phyloP scores from a whole-genome alignment of 805 yeast genomes.

The Schwanniomyces sp. region DNA sequence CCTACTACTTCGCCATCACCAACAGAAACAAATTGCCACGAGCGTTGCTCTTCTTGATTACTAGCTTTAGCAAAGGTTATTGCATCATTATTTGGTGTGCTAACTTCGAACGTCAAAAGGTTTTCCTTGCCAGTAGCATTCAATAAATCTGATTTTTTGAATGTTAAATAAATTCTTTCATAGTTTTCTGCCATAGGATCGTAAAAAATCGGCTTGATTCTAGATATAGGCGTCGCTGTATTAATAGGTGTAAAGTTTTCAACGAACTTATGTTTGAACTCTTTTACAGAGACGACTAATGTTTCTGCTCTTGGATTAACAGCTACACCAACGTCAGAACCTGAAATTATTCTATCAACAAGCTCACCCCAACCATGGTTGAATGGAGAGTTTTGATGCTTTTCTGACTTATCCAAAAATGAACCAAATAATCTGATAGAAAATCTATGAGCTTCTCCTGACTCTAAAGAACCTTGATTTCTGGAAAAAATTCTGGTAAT shows the following conservation, averaged over 20 bases:
- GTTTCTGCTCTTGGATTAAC: conserved; percentile 78
- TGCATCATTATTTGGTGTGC: conserved; percentile 48
- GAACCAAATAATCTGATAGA: conserved; percentile 72
- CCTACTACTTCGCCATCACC: conserved; percentile 70
- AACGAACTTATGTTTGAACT: conserved; percentile 53
- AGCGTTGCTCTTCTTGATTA: conserved; percentile 49
- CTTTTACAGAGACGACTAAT: conserved; percentile 69
- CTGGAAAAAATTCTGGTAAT: conserved; percentile 74
- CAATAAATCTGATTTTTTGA: conserved; percentile 50
- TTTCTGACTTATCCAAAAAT: conserved; percentile 45
- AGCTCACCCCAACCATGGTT: conserved; percentile 87
- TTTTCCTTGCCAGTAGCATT: conserved; percentile 28
- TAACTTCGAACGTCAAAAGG: conserved; percentile 53
- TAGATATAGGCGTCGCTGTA: conserved; percentile 54
- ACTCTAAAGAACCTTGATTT: conserved; percentile 55
- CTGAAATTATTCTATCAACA: conserved; percentile 72
- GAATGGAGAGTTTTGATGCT: conserved; percentile 11
- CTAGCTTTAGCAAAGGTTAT: conserved; percentile 67
- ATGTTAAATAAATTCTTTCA: conserved; percentile 59
- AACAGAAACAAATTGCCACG: conserved; percentile 76
- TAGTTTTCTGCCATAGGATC: conserved; percentile 61
- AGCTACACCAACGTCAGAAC: conserved; percentile 75
- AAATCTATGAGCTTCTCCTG: conserved; percentile 71
- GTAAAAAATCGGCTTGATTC: conserved; percentile 62
- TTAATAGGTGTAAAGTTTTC: conserved; percentile 19